phyloP scores from a whole-genome alignment of 2,329 filamentous ascomycete genomes.

The Emergomyces pasteurianus region DNA sequence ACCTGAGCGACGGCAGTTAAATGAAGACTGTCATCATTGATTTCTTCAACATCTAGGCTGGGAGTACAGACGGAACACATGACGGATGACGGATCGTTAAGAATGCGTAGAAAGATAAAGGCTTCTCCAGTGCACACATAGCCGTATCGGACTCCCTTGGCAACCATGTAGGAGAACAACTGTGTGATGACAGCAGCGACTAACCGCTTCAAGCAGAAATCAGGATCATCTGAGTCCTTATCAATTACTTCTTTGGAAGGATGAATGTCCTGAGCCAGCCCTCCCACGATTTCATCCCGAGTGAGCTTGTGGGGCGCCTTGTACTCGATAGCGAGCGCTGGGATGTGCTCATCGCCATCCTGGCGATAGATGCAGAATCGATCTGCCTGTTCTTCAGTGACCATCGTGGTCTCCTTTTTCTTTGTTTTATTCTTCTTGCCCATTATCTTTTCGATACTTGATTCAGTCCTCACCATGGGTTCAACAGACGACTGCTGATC shows the following conservation, averaged over 20 bases:
- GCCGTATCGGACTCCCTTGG: constrained; percentile 15
- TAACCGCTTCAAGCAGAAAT: constrained; percentile 15
- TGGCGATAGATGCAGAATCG: constrained; percentile 15
- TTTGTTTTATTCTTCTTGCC: too few species aligned
- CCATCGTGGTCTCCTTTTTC: background rate
- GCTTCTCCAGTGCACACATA: constrained; percentile 21
- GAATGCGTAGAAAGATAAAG: constrained; percentile 20
- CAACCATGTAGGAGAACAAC: too few species aligned
- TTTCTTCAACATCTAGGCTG: constrained; percentile 16
- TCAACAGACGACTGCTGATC: constrained; percentile 9
- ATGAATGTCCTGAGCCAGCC: constrained; percentile 15
- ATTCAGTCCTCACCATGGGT: constrained; percentile 4
- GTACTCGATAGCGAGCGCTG: too few species aligned
- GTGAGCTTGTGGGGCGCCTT: too few species aligned
- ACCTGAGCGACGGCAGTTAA: too few species aligned
- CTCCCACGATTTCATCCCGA: constrained; percentile 15
- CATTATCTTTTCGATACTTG: constrained; percentile 8
- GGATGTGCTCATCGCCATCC: constrained; percentile 13
- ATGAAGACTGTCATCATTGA: too few species aligned
- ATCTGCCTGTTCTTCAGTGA: constrained; percentile 11
- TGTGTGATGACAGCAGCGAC: constrained; percentile 17
- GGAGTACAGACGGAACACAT: constrained; percentile 18
- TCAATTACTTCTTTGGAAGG: constrained; percentile 16
- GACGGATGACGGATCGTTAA: constrained; percentile 13
- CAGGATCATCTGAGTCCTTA: constrained; percentile 15